Evolutionary conservation across 106 monocot genomes (phyloP), one percentile per base, ranked within the genome.

Genomic region (Allium fistulosum): DNA sequence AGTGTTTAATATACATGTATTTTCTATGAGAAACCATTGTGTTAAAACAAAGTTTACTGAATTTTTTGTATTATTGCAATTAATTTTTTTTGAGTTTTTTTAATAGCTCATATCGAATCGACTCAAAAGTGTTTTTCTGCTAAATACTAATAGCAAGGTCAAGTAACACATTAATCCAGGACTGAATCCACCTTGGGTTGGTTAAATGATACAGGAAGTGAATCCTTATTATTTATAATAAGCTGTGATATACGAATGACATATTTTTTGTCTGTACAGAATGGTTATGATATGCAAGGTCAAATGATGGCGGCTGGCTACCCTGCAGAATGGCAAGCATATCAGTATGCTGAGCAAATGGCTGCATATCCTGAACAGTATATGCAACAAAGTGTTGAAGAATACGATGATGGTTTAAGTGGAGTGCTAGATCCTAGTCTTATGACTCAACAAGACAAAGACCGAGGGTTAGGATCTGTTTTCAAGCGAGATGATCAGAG

Each of bases 371-470:
- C 82, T 49, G 92, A 91, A 65, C 89, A 92, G 57, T 84, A 88
- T 45, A 69, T 95, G 17, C 97, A 92, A 73, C 85, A 81, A 70
- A 82, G 74, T 73, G 48, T 76, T 49, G 78, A 81, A 57, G 91
- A 82, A 22, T 95, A 73, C 75, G 88, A 94, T 74, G 80, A 66
- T 52, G 22, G 81, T 26, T 63, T 71, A n/a, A 88, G 67, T 63
- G 9, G 72, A 57, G 70, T 56, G 6, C 91, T 80, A 68, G 97
- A 92, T 51, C 88, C 91, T 62, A 78, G 69, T 22, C 82, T 92
- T 51, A 97, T 97, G 88, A 97, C 88, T 57, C 97, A 97, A 66
- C 91, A 88, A 69, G 88, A 92, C 61, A 97, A 92, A 72, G 97
- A 97, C 57, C 75, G 92, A 22, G 97, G 97, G 26, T 73, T 97